Evolutionary conservation across 2,329 filamentous ascomycete species (phyloP).

Genomic region (Ceratocystis ficicola): DNA sequence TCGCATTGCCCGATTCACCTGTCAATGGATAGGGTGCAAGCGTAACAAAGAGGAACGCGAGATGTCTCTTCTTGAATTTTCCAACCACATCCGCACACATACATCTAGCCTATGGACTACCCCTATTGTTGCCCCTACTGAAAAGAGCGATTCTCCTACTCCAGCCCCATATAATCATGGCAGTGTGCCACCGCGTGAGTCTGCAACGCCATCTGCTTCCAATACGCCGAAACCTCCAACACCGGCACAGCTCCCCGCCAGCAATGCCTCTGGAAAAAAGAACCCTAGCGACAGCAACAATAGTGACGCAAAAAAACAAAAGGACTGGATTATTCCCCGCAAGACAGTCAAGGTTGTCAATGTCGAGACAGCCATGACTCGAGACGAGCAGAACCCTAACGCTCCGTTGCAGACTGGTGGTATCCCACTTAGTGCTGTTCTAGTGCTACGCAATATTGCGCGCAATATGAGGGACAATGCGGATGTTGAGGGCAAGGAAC

Average conservation of each 20-base stretch:
- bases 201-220: conserved; percentile 2
- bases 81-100: conserved; percentile 58
- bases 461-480: conserved; percentile 43
- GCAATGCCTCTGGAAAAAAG: not conserved
- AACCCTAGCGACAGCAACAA: not conserved
- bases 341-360: conserved; percentile 43
- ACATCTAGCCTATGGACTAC: conserved; percentile 33
- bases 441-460: conserved; percentile 69
- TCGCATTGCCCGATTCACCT: conserved; percentile 42
- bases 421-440: conserved; percentile 63
- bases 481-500: conserved; percentile 38
- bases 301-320: conserved; percentile 23
- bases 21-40: conserved; percentile 55
- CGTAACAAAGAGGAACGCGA: conserved; percentile 40
- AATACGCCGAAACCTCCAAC: conserved; percentile 12
- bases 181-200: not conserved
- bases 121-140: not conserved
- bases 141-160: not conserved
- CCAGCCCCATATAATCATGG: not conserved
- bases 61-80: conserved; percentile 41
- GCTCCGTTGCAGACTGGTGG: conserved; percentile 54
- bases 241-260: conserved; percentile 16
- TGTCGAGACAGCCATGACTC: conserved; percentile 44
- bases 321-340: conserved; percentile 41
- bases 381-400: conserved; percentile 48